These are phyloP conservation scores for Teunomyces funiuensis DNA, from an alignment of 805 yeast genomes.

Conservation along the genomic window DNA sequence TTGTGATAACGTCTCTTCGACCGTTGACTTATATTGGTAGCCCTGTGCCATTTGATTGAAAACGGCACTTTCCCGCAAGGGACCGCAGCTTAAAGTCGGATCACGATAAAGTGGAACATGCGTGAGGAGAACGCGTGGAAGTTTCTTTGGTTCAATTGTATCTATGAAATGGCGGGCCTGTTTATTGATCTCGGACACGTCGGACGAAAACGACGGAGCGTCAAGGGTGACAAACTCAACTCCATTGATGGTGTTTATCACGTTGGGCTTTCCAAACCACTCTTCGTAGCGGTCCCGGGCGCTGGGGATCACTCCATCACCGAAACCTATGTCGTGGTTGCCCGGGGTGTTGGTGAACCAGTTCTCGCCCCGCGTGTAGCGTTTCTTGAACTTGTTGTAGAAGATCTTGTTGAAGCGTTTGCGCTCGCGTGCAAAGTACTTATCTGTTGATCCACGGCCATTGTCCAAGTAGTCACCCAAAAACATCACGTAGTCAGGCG, in stretches of 20 bases:
- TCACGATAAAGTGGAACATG: conserved; percentile 27
- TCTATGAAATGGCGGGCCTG: conserved; percentile 16
- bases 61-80: conserved; percentile 17
- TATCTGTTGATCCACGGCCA: conserved; percentile 34
- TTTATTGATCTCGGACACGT: conserved; percentile 10
- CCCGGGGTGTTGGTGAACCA: conserved; percentile 33
- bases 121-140: conserved; percentile 22
- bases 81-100: conserved; percentile 19
- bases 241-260: conserved; percentile 21
- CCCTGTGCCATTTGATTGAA: conserved; percentile 18
- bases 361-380: conserved; percentile 16
- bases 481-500: conserved; percentile 39
- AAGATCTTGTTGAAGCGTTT: conserved; percentile 36
- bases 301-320: conserved; percentile 21
- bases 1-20: conserved; percentile 16
- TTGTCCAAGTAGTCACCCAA: conserved; percentile 45
- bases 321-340: conserved; percentile 30
- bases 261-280: conserved; percentile 35
- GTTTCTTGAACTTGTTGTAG: conserved; percentile 15
- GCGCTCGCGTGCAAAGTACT: conserved; percentile 29
- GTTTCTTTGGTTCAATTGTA: conserved; percentile 3
- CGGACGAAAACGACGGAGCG: conserved; percentile 19
- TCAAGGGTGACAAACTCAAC: conserved; percentile 31
- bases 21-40: conserved; percentile 26
- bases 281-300: conserved; percentile 29